Conservation (phyloP, 2,329 filamentous ascomycete genomes). For the Dactylellina cionopaga region DNA sequence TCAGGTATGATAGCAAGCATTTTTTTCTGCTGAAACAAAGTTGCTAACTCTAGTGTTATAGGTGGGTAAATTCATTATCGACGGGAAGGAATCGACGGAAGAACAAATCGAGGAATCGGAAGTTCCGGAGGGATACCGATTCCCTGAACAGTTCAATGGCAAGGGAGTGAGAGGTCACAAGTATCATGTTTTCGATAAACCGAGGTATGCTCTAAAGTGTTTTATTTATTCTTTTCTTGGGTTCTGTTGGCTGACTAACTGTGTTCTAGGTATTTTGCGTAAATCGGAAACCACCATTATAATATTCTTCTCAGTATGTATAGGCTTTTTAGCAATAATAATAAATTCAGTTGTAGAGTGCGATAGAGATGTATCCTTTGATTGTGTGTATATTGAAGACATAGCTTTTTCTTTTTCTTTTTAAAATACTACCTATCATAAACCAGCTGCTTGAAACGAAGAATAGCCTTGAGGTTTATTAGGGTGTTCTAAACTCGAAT, state of each 20-base stretch:
- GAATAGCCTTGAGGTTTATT: no score
- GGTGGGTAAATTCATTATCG: slow-evolving; percentile 90
- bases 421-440: no score
- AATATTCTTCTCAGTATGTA: no score
- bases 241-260: not conserved
- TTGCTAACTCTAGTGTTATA: slow-evolving; percentile 58
- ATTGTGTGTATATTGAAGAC: no score
- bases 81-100: slow-evolving; percentile 71
- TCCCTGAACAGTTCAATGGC: slow-evolving; percentile 84
- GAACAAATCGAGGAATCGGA: slow-evolving; percentile 73
- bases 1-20: slow-evolving; percentile 78
- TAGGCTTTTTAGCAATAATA: no score
- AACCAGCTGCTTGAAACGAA: no score
- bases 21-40: slow-evolving; percentile 53
- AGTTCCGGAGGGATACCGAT: slow-evolving; percentile 79
- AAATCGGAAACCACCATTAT: no score
- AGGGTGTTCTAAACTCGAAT: no score
- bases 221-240: not conserved
- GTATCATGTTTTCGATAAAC: slow-evolving; percentile 96
- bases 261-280: not conserved
- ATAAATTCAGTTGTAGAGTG: no score
- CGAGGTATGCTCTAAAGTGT: slow-evolving; percentile 72
- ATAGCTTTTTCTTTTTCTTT: no score
- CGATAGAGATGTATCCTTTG: no score
- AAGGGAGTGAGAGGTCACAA: slow-evolving; percentile 86